These are phyloP conservation scores for Kregervanrija fluxuum DNA, from an alignment of 805 yeast species.

Conservation along the genomic window DNA sequence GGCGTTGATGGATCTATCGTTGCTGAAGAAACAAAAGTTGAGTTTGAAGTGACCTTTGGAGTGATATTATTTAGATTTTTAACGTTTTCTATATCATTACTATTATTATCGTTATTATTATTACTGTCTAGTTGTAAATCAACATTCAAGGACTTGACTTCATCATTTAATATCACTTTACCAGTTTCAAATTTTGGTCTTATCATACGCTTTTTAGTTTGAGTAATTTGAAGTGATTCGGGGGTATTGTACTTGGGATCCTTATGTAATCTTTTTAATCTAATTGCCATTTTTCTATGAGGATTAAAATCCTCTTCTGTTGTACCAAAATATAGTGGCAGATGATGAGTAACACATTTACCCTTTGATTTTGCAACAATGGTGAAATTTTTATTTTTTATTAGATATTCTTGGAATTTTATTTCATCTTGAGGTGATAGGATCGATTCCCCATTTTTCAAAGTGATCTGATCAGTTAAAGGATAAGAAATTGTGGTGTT, in stretches of 20 bases:
- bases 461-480: background rate
- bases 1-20: too few relatives aligned
- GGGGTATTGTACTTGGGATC: constrained; percentile 13
- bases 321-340: constrained; percentile 29
- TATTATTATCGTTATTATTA: too few relatives aligned
- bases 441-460: background rate
- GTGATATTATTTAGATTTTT: too few relatives aligned
- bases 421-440: constrained; percentile 14
- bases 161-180: too few relatives aligned
- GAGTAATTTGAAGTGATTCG: background rate
- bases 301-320: constrained; percentile 23
- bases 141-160: too few relatives aligned
- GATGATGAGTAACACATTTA: constrained; percentile 6
- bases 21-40: too few relatives aligned
- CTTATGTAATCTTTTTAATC: constrained; percentile 14
- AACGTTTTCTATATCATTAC: too few relatives aligned
- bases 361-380: constrained; percentile 14
- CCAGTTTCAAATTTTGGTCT: too few relatives aligned
- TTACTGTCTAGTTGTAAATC: too few relatives aligned
- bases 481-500: too few relatives aligned
- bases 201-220: too few relatives aligned
- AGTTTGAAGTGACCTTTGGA: too few relatives aligned
- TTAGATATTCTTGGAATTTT: constrained; percentile 22
- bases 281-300: constrained; percentile 18
- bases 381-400: constrained; percentile 12